Conservation (phyloP, 306 rosid genomes). For the Dalbergia cultrata region DNA sequence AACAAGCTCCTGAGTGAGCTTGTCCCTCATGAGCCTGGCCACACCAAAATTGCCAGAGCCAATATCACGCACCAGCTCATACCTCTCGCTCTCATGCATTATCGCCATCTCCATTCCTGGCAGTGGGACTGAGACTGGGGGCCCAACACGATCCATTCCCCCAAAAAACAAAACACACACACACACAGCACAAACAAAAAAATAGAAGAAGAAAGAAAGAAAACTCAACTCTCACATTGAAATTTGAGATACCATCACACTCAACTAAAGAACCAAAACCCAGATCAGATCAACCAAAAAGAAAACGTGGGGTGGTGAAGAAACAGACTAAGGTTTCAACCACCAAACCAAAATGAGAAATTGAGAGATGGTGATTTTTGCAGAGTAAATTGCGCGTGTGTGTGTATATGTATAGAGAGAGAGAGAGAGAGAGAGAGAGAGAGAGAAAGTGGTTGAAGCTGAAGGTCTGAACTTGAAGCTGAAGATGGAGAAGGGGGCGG, state of each 20-base stretch:
- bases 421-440: not conserved
- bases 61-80: slow-evolving; percentile 90
- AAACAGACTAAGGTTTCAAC: not conserved
- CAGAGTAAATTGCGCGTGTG: no score
- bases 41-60: slow-evolving; percentile 98
- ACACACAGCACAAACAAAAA: not conserved
- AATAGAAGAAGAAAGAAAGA: not conserved
- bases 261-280: slow-evolving; percentile 1
- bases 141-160: slow-evolving; percentile 75
- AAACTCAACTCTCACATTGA: slow-evolving; percentile 44
- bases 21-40: slow-evolving; percentile 92
- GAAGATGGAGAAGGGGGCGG: slow-evolving; percentile 48
- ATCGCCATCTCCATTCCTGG: slow-evolving; percentile 86
- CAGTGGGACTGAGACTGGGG: no score
- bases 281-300: slow-evolving; percentile 50
- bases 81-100: slow-evolving; percentile 93
- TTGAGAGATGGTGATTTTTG: not conserved
- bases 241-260: slow-evolving; percentile 20
- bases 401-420: not conserved
- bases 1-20: slow-evolving; percentile 84
- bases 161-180: not conserved
- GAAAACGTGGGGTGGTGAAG: slow-evolving; percentile 48
- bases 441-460: slow-evolving; percentile 39
- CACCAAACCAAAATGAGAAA: not conserved
- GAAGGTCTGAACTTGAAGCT: slow-evolving; percentile 5